Conservation (phyloP, 768 basidiomycete species). For the Pulveroboletus ravenelii region DNA sequence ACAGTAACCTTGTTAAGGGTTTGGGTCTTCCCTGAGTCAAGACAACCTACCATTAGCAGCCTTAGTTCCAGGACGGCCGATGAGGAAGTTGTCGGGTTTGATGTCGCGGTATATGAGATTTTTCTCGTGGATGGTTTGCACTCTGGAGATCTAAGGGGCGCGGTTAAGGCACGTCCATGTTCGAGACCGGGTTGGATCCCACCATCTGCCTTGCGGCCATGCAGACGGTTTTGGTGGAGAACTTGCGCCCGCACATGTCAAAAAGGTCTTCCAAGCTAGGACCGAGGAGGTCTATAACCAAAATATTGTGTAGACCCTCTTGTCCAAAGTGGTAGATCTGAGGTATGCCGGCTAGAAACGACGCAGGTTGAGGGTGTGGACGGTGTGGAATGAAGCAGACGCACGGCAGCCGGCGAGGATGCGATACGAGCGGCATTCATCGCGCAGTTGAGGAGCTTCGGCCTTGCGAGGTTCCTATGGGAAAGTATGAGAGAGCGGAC, state of each 20-base stretch:
- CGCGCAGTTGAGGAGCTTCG: slow-evolving; percentile 95
- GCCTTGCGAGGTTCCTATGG: slow-evolving; percentile 82
- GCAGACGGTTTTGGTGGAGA: slow-evolving; percentile 96
- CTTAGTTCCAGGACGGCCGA: slow-evolving; percentile 92
- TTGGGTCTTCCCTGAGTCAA: neutral
- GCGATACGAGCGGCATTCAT: slow-evolving; percentile 97
- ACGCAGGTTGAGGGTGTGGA: slow-evolving; percentile 12
- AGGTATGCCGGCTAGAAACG: slow-evolving; percentile 79
- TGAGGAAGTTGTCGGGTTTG: slow-evolving; percentile 98
- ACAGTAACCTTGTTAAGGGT: neutral
- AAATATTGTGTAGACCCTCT: slow-evolving; percentile 96
- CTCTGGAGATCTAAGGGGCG: slow-evolving; percentile 70
- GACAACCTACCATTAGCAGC: slow-evolving; percentile 61
- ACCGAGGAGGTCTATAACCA: slow-evolving; percentile 96
- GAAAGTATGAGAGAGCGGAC: slow-evolving; percentile 12
- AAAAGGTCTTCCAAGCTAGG: slow-evolving; percentile 97
- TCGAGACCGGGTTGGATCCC: slow-evolving; percentile 16
- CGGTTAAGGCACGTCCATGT: slow-evolving; percentile 4
- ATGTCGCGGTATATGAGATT: slow-evolving; percentile 99
- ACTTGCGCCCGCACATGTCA: slow-evolving; percentile 98
- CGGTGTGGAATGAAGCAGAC: slow-evolving; percentile 32
- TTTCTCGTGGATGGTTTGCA: slow-evolving; percentile 98
- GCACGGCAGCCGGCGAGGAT: slow-evolving; percentile 85
- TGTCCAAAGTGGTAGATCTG: slow-evolving; percentile 99
- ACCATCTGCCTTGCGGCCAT: slow-evolving; percentile 99